Evolutionary conservation across 495 filamentous ascomycete species (phyloP), one percentile per base, ranked within the genome.

Genomic region (Tuber melanosporum): DNA sequence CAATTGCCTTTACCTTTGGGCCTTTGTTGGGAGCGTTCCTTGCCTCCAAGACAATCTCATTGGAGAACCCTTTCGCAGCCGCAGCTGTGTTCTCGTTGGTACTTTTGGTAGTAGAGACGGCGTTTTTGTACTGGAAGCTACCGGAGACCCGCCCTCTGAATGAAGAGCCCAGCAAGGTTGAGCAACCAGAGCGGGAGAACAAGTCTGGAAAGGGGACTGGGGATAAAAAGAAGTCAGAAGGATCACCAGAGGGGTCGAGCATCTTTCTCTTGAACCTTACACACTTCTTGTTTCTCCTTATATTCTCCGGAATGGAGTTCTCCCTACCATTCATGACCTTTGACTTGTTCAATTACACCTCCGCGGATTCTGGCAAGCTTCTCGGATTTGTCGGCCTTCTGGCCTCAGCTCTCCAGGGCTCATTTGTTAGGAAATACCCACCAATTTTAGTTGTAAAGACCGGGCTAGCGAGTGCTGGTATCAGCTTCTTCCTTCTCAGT

Each of bases 241-340:
- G 70, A 22, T 36, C 78, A 76, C 44, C 10, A 19, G 73, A 57
- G 47, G 71, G 71, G 39, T 32, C 78, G 77, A 75, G 82, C 39
- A 72, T 79, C 12, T 71, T 49, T 39, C 80, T 97, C n/a, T 89
- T 99, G 52, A 97, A 97, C 83, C 83, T 91, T 10, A 90, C 94
- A 0, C 95, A 99, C 83, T 89, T 99, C 82, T 84, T 90, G 70
- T 99, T 99, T 85, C 89, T 99, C 74, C 90, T 99, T 15, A 97
- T 97, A 80, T 99, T 99, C 85, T 95, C 93, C 39, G 95, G 95
- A 73, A 92, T 99, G 91, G 95, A 99, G 81, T 98, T 97, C 83
- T 92, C 91, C 1, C 90, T 99, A 0, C 94, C 95, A 0, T 99
- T 99, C 85, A 92, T 98, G 88, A 98, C 96, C 0, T 95, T 94